Conservation (phyloP, 2,329 filamentous ascomycete species). For the Microsporum canis region DNA sequence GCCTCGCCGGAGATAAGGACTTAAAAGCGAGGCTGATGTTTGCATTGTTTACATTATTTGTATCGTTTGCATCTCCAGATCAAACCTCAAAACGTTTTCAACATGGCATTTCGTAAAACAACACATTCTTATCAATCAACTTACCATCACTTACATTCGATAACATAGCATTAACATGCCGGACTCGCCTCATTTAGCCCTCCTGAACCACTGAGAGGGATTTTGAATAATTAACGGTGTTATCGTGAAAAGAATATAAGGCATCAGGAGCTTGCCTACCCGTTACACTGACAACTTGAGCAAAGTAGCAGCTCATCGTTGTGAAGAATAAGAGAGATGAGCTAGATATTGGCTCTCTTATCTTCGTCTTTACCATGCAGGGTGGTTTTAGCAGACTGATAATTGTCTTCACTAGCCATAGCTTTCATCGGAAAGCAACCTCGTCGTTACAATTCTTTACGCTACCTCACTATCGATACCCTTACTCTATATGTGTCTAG, state of each 20-base stretch:
- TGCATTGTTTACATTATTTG: not conserved
- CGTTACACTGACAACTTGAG: not conserved
- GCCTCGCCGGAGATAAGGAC: conserved; percentile 1
- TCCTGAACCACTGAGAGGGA: not conserved
- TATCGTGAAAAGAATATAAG: not conserved
- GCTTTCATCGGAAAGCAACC: not conserved
- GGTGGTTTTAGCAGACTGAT: not conserved
- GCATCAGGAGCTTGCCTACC: not conserved
- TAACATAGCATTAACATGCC: not conserved
- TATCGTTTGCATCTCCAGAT: not conserved
- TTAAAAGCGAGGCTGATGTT: not conserved
- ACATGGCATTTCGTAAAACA: not conserved
- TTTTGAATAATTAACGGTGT: not conserved
- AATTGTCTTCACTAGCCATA: not conserved
- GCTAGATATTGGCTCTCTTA: not conserved
- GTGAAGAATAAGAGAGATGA: not conserved
- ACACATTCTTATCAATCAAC: not conserved
- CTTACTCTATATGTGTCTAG: not conserved
- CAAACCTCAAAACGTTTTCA: not conserved
- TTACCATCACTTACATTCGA: not conserved
- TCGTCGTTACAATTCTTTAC: not conserved
- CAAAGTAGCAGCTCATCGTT: not conserved
- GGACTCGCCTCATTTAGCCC: not conserved
- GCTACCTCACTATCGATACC: not conserved
- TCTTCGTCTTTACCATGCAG: not conserved